Percentiles rank a stretch among this genome's conserved stretches.
These are phyloP conservation scores for Arabidopsis thaliana DNA, from an alignment of 345 rosid species.

Conservation along the genomic window DNA sequence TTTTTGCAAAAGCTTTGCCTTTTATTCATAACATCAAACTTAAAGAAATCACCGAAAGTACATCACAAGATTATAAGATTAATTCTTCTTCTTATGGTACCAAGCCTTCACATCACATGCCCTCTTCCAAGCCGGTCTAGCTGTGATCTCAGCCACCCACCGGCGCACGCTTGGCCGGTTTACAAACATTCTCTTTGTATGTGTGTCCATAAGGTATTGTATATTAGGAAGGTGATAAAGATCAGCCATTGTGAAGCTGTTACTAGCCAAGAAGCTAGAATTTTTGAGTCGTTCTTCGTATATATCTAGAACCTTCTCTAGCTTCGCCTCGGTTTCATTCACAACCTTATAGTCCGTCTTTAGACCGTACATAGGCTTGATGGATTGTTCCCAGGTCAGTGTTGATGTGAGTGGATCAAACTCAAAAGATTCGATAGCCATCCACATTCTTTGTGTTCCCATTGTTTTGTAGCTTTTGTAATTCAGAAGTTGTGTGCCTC, in stretches of 20 bases:
- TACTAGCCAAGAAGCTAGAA: constrained; percentile 28
- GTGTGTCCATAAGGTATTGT: constrained; percentile 49
- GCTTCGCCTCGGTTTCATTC: constrained; percentile 15
- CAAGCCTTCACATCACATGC: constrained; percentile 45
- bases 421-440: constrained; percentile 58
- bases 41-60: too few species aligned
- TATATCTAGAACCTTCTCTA: constrained; percentile 52
- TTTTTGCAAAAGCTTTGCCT: not conserved
- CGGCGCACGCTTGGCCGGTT: constrained; percentile 51
- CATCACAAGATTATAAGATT: not conserved
- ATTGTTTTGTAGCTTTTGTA: constrained; percentile 1
- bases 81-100: not conserved
- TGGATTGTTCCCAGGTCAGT: constrained; percentile 15
- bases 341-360: constrained; percentile 36
- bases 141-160: constrained; percentile 54
- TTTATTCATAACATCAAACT: not conserved
- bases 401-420: constrained; percentile 45
- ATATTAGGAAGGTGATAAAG: constrained; percentile 47
- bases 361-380: constrained; percentile 27
- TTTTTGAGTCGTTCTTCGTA: constrained; percentile 55
- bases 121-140: constrained; percentile 68
- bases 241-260: constrained; percentile 46
- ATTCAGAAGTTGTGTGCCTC: constrained; percentile 30
- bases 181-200: constrained; percentile 47
- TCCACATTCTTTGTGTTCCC: constrained; percentile 36